Evolutionary conservation across 768 basidiomycete genomes (phyloP).

Genomic region (Gloeopeniophorella convolvens): DNA sequence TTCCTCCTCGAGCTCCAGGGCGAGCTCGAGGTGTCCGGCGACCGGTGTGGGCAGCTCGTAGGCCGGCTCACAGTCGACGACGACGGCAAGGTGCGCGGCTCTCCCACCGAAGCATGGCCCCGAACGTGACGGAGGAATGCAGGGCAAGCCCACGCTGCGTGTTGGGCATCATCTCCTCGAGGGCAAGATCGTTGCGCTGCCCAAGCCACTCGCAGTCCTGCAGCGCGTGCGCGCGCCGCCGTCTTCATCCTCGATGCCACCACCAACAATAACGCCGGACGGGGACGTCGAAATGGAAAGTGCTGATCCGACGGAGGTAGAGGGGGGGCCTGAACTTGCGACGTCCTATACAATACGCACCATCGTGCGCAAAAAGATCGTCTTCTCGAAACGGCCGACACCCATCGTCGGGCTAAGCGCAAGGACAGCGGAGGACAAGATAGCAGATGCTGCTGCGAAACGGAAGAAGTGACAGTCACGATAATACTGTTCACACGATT

Average conservation of each 20-base stretch:
- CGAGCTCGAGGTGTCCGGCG: slow-evolving; percentile 62
- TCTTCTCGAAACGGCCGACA: slow-evolving; percentile 80
- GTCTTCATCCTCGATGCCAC: background rate
- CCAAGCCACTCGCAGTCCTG: slow-evolving; percentile 80
- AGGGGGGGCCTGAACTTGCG: slow-evolving; percentile 21
- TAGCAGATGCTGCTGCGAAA: too few relatives aligned
- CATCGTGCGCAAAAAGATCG: slow-evolving; percentile 73
- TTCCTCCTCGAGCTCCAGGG: slow-evolving; percentile 89
- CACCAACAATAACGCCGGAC: background rate
- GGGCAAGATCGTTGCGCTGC: slow-evolving; percentile 67
- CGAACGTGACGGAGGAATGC: background rate
- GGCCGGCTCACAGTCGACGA: slow-evolving; percentile 69
- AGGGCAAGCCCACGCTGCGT: slow-evolving; percentile 73
- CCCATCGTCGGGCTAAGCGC: slow-evolving; percentile 42
- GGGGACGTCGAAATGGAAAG: slow-evolving; percentile 22
- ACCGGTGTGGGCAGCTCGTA: slow-evolving; percentile 64
- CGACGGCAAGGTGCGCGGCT: slow-evolving; percentile 39
- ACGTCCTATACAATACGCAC: slow-evolving; percentile 41
- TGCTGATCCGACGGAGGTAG: slow-evolving; percentile 18
- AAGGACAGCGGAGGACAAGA: slow-evolving; percentile 6
- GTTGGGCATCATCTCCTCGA: slow-evolving; percentile 91
- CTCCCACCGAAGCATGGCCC: background rate
- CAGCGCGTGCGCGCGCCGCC: slow-evolving; percentile 32
- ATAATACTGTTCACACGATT: background rate
- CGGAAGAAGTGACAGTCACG: background rate